Base-by-base conservation (phyloP, 2,329 filamentous ascomycete genomes). In the Alternaria longipes region DNA sequence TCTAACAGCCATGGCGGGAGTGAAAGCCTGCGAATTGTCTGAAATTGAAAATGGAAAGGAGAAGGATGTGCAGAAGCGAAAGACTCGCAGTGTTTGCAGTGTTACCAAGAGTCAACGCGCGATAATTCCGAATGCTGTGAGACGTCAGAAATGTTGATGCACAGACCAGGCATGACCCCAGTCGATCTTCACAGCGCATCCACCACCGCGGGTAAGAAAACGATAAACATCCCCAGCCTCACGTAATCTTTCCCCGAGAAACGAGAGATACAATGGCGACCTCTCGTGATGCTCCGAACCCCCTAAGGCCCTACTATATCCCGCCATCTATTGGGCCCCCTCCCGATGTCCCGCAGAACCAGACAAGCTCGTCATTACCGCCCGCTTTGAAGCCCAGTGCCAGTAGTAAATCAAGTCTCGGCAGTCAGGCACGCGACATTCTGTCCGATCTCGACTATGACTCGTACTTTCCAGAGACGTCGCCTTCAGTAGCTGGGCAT, bases 371-470 rank as follows among this genome's bases (percentile, higher is more conserved):
- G 32, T 63, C 69, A 28, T 53, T 53, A 77, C 53, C 78, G 59
- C 72, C 81, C 49, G 79, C 67, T n/a, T 69, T 68, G 47, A 66
- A 68, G 32, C 63, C 73, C 16, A 65, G 68, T 62, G 54, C 81
- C 44, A 81, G 84, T 18, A 80, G 84, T 14, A 78, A 80, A 69
- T 80, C 83, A 56, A 84, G 83, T 71, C 84, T 88, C 72, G 82
- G 85, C 68, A 81, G 83, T 74, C 83, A 91, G 73, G 92, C 93
- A 65, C 91, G 93, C 78, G 91, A 95, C 77, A 90, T 97, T 62
- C 89, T 97, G 63, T 90, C 90, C 54, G 94, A 98, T 75, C 85
- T 98, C 65, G 94, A 98, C 81, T 97, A 97, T 83, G 91, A 91
- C 68, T 91, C 93, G 69, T 96, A 96, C 78, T 83, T 97, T 22